Evolutionary conservation across 2,329 filamentous ascomycete species (phyloP).

Genomic region (Fusarium chlamydosporum): DNA sequence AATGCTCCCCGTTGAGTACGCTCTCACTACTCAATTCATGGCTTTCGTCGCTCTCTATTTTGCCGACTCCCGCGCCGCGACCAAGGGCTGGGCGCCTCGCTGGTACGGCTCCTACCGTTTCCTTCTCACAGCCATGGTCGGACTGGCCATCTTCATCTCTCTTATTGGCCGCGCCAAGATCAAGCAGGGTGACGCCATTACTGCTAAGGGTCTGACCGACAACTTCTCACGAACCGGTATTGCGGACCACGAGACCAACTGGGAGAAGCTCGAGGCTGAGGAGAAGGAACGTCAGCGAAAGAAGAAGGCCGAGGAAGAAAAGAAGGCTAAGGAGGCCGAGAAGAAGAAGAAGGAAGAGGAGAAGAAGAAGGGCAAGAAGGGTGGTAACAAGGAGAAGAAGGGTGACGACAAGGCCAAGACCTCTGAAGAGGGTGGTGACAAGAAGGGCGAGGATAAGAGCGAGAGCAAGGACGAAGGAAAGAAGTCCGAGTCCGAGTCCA

Average conservation of each 20-base stretch:
- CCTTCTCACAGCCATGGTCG: conserved; percentile 90
- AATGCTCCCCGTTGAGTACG: conserved; percentile 85
- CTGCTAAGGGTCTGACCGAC: conserved; percentile 56
- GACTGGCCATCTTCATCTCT: conserved; percentile 82
- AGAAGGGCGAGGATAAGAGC: conserved; percentile 43
- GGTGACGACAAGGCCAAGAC: conserved; percentile 44
- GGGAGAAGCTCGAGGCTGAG: conserved; percentile 61
- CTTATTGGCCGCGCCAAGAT: conserved; percentile 87
- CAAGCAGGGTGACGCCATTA: conserved; percentile 53
- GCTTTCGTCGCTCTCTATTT: conserved; percentile 91
- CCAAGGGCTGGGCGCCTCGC: conserved; percentile 80
- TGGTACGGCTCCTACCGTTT: conserved; percentile 96
- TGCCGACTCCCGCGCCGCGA: conserved; percentile 80
- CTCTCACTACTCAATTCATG: conserved; percentile 86
- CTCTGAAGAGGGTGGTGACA: conserved; percentile 41
- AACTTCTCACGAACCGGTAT: conserved; percentile 56
- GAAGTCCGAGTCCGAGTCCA: conserved; percentile 34
- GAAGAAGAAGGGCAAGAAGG: conserved; percentile 50
- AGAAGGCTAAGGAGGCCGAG: conserved; percentile 55
- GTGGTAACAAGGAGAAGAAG: conserved; percentile 40
- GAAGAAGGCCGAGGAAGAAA: conserved; percentile 59
- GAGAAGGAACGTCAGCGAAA: conserved; percentile 58
- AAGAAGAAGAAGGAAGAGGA: conserved; percentile 52
- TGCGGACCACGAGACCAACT: conserved; percentile 59
- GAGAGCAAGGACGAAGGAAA: conserved; percentile 33